These are phyloP conservation scores for Podila epicladia DNA, from an alignment of 192 early-diverging fungal genomes.

Conservation along the genomic window DNA sequence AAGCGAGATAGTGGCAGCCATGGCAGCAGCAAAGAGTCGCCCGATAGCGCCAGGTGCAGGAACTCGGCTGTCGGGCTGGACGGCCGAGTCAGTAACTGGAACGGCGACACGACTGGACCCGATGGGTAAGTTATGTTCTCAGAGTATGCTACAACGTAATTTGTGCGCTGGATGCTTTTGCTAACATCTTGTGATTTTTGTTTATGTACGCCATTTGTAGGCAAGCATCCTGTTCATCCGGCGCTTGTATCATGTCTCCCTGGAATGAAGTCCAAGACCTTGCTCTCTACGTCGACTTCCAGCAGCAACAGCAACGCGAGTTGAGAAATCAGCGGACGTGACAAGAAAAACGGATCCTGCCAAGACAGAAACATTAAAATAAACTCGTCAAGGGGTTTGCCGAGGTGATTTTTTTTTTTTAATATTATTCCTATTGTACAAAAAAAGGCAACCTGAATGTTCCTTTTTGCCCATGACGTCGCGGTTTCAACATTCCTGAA, in stretches of 20 bases:
- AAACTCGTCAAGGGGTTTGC: neutral
- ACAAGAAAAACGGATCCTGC: neutral
- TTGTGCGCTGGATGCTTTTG: neutral
- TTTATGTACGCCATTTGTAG: slow-evolving; percentile 3
- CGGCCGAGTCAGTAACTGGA: slow-evolving; percentile 47
- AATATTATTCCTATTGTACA: no score
- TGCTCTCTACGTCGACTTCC: slow-evolving; percentile 14
- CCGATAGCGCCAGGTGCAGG: slow-evolving; percentile 2
- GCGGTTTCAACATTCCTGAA: neutral
- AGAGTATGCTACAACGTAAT: neutral
- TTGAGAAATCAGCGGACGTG: slow-evolving; percentile 26
- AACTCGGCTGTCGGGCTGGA: slow-evolving; percentile 31
- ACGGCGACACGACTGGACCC: slow-evolving; percentile 28
- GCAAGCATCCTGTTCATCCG: slow-evolving; percentile 40
- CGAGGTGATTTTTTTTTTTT: neutral
- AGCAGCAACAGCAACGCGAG: slow-evolving; percentile 35
- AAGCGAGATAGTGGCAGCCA: neutral
- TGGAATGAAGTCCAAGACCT: slow-evolving; percentile 48
- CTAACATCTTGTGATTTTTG: neutral
- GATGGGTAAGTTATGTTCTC: slow-evolving; percentile 26
- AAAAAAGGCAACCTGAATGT: neutral
- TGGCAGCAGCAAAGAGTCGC: neutral
- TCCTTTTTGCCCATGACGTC: neutral
- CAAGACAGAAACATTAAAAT: neutral
- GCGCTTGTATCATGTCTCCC: slow-evolving; percentile 39